phyloP scores from a whole-genome alignment of 2,329 filamentous ascomycete genomes.

The Apiospora kogelbergensis region DNA sequence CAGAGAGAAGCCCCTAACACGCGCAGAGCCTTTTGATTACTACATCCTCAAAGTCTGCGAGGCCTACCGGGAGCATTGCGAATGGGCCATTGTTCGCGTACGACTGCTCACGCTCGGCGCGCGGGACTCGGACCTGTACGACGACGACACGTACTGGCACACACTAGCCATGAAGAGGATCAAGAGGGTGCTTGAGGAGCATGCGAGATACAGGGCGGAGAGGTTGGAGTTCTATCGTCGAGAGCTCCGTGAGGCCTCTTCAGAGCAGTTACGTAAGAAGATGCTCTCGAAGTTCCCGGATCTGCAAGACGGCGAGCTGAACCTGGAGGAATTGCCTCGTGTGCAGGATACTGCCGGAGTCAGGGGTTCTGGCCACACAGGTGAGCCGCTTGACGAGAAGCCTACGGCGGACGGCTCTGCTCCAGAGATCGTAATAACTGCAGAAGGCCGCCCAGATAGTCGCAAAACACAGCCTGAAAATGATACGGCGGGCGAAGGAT shows the following conservation, averaged over 20 bases:
- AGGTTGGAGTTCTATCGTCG: neutral
- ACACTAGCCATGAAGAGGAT: neutral
- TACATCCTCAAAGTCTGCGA: neutral
- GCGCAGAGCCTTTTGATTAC: neutral
- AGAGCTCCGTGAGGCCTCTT: neutral
- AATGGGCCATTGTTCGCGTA: neutral
- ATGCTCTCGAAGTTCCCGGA: neutral
- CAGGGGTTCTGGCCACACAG: too few relatives aligned
- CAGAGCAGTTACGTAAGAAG: neutral
- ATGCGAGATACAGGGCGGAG: neutral
- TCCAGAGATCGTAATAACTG: too few relatives aligned
- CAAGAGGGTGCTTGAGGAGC: neutral
- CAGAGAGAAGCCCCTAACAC: neutral
- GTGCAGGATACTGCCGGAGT: too few relatives aligned
- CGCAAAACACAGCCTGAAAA: too few relatives aligned
- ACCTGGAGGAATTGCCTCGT: too few relatives aligned
- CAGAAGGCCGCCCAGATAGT: too few relatives aligned
- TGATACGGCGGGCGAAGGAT: too few relatives aligned
- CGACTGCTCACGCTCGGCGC: neutral
- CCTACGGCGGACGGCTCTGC: too few relatives aligned
- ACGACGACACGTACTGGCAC: neutral
- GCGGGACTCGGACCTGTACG: too few relatives aligned
- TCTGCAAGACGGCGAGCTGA: neutral
- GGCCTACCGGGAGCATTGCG: neutral
- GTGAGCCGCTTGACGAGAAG: too few relatives aligned